Percentiles rank a stretch among this genome's conserved stretches.
Conservation (phyloP, 1,139 yeast species). For the Diutina scorzettiae region DNA sequence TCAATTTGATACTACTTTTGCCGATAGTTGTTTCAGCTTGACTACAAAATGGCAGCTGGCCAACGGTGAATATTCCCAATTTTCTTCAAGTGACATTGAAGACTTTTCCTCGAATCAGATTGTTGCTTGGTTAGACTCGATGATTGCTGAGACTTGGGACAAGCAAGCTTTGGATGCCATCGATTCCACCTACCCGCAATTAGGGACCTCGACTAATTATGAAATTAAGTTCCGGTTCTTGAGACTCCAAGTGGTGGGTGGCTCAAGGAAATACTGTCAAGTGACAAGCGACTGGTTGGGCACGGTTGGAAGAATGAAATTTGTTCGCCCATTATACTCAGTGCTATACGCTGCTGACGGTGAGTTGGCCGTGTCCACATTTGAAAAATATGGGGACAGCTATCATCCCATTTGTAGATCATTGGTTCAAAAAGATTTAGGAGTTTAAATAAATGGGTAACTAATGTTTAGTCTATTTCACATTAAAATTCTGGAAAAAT, state of each 20-base stretch:
- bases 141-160: background rate
- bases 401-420: slow-evolving; percentile 5
- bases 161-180: background rate
- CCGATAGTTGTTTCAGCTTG: slow-evolving; percentile 18
- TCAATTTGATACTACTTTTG: slow-evolving; percentile 20
- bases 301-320: slow-evolving; percentile 1
- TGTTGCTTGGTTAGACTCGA: background rate
- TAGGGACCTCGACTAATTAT: background rate
- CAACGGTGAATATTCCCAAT: slow-evolving; percentile 7
- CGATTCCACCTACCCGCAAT: background rate
- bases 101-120: background rate
- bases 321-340: background rate
- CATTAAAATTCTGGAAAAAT: too few relatives aligned
- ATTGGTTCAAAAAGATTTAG: slow-evolving; percentile 1
- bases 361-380: background rate
- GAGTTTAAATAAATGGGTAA: background rate
- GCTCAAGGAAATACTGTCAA: background rate
- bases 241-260: background rate
- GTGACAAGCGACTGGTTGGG: slow-evolving; percentile 9
- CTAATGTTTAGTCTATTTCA: too few relatives aligned
- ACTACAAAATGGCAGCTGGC: slow-evolving; percentile 17
- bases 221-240: background rate
- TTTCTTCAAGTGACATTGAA: background rate
- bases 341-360: slow-evolving; percentile 5
- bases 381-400: background rate